Base-by-base conservation (phyloP, 805 yeast genomes). In the Starmerella etchellsii region DNA sequence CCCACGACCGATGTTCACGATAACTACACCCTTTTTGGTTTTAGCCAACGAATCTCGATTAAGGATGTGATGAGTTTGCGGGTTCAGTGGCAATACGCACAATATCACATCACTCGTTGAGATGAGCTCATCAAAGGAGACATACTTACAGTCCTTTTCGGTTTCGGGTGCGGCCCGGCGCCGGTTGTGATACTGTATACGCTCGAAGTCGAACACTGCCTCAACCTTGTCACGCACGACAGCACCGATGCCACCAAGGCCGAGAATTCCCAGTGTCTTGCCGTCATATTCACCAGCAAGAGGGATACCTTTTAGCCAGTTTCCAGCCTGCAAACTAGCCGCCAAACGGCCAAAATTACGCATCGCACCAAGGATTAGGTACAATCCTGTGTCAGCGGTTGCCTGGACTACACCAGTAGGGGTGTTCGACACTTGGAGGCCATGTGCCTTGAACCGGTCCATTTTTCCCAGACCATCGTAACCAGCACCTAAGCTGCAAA, bases 231-330 rank as follows among this genome's bases (percentile, higher is more conserved):
- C 73, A 27, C 74, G 67, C 41, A 73, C 64, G 10, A 71, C 68
- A 23, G 72, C 63, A 37, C 80, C 81, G 55, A 74, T 73, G 7
- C 78, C 78, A 6, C 81, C 81, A 67, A 75, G 63, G 2, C 81
- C 81, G 29, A 74, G 59, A 40, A 74, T 71, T 3, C 80, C 81
- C 16, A 74, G 65, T 4, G 64, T 64, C 51, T 66, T 66, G 23
- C 69, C 69, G 43, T 65, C 65, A 25, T 77, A 76, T 42, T 67
- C 71, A 37, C 57, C 60, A 24, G 76, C 78, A 18, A 65, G 48
- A 2, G 62, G 62, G 2, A 64, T 62, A 3, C 64, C 68, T 10
- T 59, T 66, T 34, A 56, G 48, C 72, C 75, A 74, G 32, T 64
- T 55, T 32, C 77, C 78, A 27, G 58, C 54, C 5, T 64, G 55